phyloP scores from a whole-genome alignment of 139 green algal species.

The Haematococcus sp. region DNA sequence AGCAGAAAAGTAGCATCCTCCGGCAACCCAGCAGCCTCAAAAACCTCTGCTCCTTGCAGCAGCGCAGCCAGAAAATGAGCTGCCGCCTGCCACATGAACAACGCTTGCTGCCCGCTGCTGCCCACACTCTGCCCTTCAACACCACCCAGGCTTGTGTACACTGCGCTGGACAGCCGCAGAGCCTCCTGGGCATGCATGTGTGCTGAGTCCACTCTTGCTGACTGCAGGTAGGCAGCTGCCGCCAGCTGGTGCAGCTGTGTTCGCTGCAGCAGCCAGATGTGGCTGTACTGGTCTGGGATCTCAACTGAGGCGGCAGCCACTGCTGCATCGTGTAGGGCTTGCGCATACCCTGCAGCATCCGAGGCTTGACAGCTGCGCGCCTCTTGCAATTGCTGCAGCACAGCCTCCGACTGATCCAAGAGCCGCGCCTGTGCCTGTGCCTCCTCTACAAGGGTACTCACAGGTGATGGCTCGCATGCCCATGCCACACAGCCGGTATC shows the following conservation, averaged over 20 bases:
- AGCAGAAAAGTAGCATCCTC: slow-evolving; percentile 52
- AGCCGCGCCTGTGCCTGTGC: too few relatives aligned
- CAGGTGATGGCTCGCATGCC: background rate
- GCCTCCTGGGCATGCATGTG: slow-evolving; percentile 25
- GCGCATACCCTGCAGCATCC: too few relatives aligned
- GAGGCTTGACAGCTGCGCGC: too few relatives aligned
- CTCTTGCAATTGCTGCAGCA: too few relatives aligned
- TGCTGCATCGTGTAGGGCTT: too few relatives aligned
- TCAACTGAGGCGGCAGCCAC: too few relatives aligned
- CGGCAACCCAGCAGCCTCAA: slow-evolving; percentile 39
- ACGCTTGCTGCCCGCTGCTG: background rate
- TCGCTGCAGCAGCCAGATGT: slow-evolving; percentile 16
- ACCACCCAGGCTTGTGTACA: background rate
- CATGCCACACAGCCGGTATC: background rate
- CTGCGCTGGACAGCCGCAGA: slow-evolving; percentile 16
- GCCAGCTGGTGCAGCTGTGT: slow-evolving; percentile 16
- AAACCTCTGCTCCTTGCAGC: slow-evolving; percentile 40
- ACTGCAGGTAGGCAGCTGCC: slow-evolving; percentile 8
- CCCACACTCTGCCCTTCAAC: background rate
- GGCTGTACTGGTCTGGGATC: background rate
- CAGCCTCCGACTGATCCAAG: too few relatives aligned
- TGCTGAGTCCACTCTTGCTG: background rate
- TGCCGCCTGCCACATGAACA: slow-evolving; percentile 29
- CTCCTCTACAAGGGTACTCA: too few relatives aligned
- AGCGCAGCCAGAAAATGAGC: slow-evolving; percentile 39